phyloP scores from a whole-genome alignment of 805 yeast genomes.

The Candida peoriensis region DNA sequence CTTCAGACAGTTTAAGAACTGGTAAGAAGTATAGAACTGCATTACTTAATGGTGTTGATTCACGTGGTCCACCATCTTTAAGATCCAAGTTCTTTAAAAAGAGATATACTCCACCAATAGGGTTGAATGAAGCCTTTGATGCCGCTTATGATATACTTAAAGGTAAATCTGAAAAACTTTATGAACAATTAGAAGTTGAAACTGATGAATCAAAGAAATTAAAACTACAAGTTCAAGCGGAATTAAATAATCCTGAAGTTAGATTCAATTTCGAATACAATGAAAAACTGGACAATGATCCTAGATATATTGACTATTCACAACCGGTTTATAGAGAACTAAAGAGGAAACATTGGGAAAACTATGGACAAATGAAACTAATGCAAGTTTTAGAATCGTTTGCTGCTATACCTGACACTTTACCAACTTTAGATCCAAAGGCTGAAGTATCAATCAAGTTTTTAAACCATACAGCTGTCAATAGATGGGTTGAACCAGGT shows the following conservation, averaged over 20 bases:
- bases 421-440: conserved; percentile 81
- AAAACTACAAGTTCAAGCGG: conserved; percentile 52
- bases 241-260: conserved; percentile 80
- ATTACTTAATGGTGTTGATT: conserved; percentile 29
- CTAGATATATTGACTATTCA: conserved; percentile 53
- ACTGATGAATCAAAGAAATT: conserved; percentile 26
- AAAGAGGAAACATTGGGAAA: conserved; percentile 68
- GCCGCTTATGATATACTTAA: conserved; percentile 58
- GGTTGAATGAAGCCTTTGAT: conserved; percentile 68
- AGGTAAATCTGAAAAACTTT: conserved; percentile 39
- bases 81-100: conserved; percentile 36
- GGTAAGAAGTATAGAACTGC: conserved; percentile 21
- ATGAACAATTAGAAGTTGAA: conserved; percentile 34
- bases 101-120: conserved; percentile 63
- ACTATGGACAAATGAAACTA: conserved; percentile 62
- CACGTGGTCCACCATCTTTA: conserved; percentile 49
- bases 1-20: conserved; percentile 23
- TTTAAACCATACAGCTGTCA: conserved; percentile 59
- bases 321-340: conserved; percentile 77
- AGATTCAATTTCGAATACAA: conserved; percentile 54
- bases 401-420: conserved; percentile 85
- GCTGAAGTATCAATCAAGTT: conserved; percentile 74
- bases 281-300: conserved; percentile 32
- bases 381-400: conserved; percentile 92
- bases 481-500: conserved; percentile 79